Evolutionary conservation across 2,329 filamentous ascomycete genomes (phyloP).

Genomic region (Dothistroma pini): DNA sequence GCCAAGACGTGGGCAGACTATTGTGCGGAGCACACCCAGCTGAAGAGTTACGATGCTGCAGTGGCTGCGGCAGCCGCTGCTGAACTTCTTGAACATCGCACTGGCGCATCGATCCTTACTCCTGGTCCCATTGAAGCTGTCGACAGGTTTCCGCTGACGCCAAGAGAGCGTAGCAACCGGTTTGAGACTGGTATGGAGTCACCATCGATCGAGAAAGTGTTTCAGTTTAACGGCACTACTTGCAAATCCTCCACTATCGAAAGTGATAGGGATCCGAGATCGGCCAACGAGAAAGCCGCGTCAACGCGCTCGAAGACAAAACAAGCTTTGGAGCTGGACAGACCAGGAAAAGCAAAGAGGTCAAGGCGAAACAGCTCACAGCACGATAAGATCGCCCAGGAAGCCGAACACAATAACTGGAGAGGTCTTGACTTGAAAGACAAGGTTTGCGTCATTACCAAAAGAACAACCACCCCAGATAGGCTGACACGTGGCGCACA

Average conservation of each 20-base stretch:
- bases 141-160: slow-evolving; percentile 3
- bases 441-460: neutral
- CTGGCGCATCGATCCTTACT: neutral
- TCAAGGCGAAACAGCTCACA: neutral
- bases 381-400: neutral
- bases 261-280: neutral
- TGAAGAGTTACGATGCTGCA: slow-evolving; percentile 1
- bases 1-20: slow-evolving; percentile 1
- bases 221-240: neutral
- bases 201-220: neutral
- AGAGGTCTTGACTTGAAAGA: neutral
- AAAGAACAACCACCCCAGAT: neutral
- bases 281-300: neutral
- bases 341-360: neutral
- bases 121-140: slow-evolving; percentile 1
- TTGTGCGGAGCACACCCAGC: neutral
- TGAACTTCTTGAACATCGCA: neutral
- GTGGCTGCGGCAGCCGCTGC: slow-evolving; percentile 1
- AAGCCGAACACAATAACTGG: neutral
- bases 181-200: neutral
- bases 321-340: neutral
- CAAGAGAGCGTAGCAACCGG: neutral
- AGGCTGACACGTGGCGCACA: slow-evolving; percentile 2
- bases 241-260: neutral
- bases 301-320: neutral